A percentile compares a stretch with the other conserved stretches of the same genome.
Conservation (phyloP, 768 basidiomycete species). For the Chalciporus piperatus region DNA sequence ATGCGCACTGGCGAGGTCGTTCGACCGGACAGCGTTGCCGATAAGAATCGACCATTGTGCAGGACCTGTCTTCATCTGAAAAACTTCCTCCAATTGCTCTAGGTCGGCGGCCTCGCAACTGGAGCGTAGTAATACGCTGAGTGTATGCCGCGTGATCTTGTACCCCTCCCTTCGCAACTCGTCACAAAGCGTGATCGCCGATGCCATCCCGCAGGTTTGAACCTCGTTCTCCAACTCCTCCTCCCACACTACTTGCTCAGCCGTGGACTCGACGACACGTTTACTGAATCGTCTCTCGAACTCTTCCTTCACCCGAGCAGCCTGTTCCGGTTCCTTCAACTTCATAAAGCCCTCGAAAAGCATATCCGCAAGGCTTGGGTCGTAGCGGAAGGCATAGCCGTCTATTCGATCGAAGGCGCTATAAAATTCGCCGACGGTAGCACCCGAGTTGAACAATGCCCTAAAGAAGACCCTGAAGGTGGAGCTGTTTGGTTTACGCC, state of each 20-base stretch:
- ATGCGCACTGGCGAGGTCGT: constrained; percentile 41
- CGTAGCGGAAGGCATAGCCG: constrained; percentile 40
- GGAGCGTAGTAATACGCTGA: constrained; percentile 42
- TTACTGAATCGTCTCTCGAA: constrained; percentile 36
- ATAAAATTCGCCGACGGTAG: constrained; percentile 33
- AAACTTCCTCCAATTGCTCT: constrained; percentile 37
- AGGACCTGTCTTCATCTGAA: constrained; percentile 39
- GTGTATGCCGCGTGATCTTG: constrained; percentile 27
- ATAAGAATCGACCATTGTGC: constrained; percentile 58
- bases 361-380: constrained; percentile 38
- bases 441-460: constrained; percentile 36
- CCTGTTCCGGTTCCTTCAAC: constrained; percentile 35
- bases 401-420: constrained; percentile 48
- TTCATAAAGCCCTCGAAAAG: constrained; percentile 45
- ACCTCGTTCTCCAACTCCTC: constrained; percentile 29
- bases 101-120: constrained; percentile 44
- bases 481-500: constrained; percentile 41
- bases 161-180: constrained; percentile 33
- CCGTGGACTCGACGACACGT: constrained; percentile 25
- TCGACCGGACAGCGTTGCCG: constrained; percentile 42
- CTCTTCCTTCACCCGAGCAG: constrained; percentile 35
- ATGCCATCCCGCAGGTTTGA: constrained; percentile 32
- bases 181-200: constrained; percentile 36
- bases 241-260: constrained; percentile 29
- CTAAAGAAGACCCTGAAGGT: constrained; percentile 51